These are phyloP conservation scores for Cyathus olla DNA, from an alignment of 1,284 basidiomycete species.

Conservation along the genomic window DNA sequence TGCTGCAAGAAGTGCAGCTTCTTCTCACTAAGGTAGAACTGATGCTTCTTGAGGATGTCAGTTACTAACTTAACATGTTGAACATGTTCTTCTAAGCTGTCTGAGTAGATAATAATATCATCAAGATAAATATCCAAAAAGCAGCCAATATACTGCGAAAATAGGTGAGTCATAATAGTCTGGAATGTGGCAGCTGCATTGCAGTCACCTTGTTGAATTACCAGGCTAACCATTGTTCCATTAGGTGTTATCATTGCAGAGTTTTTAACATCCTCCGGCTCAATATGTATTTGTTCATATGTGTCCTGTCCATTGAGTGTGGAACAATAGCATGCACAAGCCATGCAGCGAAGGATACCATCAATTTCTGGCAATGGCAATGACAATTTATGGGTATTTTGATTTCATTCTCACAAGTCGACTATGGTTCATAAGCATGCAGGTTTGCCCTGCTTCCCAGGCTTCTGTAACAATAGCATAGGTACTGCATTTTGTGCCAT, in stretches of 20 bases:
- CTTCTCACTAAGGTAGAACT: slow-evolving; percentile 35
- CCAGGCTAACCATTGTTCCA: slow-evolving; percentile 42
- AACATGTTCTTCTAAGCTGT: slow-evolving; percentile 44
- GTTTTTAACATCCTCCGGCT: slow-evolving; percentile 35
- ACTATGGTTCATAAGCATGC: slow-evolving; percentile 16
- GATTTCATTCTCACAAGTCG: slow-evolving; percentile 16
- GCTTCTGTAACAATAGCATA: slow-evolving; percentile 37
- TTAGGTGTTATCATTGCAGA: slow-evolving; percentile 35
- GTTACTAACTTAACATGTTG: slow-evolving; percentile 38
- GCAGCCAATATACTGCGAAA: slow-evolving; percentile 23
- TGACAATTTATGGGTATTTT: slow-evolving; percentile 20
- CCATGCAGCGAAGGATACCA: slow-evolving; percentile 27
- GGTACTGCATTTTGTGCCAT: slow-evolving; percentile 29
- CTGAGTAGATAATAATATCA: slow-evolving; percentile 48
- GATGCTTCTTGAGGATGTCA: slow-evolving; percentile 30
- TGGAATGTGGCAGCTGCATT: slow-evolving; percentile 4
- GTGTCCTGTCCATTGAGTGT: slow-evolving; percentile 43
- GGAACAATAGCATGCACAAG: slow-evolving; percentile 23
- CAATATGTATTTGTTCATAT: slow-evolving; percentile 45
- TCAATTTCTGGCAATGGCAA: slow-evolving; percentile 36
- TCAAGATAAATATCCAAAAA: slow-evolving; percentile 39
- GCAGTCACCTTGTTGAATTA: slow-evolving; percentile 40
- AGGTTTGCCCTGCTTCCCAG: slow-evolving; percentile 4
- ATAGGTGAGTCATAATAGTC: slow-evolving; percentile 7
- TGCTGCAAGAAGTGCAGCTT: slow-evolving; percentile 37